Evolutionary conservation across 83 land plant species (phyloP).

Genomic region (Picea engelmannii): DNA sequence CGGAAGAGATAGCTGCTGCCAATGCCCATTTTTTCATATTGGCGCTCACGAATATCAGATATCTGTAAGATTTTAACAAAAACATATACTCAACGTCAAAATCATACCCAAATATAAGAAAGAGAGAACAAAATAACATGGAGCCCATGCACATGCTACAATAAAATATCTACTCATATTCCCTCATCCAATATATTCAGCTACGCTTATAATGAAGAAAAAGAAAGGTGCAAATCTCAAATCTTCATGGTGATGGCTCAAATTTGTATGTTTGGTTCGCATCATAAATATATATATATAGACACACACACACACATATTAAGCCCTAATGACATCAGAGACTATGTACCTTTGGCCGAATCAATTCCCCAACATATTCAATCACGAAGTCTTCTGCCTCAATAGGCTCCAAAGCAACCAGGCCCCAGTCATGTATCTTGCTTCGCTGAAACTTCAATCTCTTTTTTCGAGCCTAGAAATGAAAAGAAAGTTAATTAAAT

Average conservation of each 20-base stretch:
- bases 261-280: no score
- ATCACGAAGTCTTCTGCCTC: conserved; percentile 97
- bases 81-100: neutral
- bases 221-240: no score
- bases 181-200: neutral
- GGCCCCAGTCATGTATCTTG: conserved; percentile 99
- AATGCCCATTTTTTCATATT: conserved; percentile 94
- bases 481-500: neutral
- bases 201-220: neutral
- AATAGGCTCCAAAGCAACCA: conserved; percentile 92
- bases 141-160: no score
- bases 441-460: conserved; percentile 87
- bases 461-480: conserved; percentile 85
- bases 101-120: neutral
- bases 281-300: no score
- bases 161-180: neutral
- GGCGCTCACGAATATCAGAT: conserved; percentile 85
- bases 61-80: conserved; percentile 41
- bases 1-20: conserved; percentile 98
- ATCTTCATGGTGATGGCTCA: no score
- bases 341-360: conserved; percentile 69
- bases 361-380: conserved; percentile 98
- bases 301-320: no score
- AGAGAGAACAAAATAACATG: neutral
- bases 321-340: neutral